These are phyloP conservation scores for Metroxylon sagu DNA, from an alignment of 176 grass and related monocot species.

Conservation along the genomic window DNA sequence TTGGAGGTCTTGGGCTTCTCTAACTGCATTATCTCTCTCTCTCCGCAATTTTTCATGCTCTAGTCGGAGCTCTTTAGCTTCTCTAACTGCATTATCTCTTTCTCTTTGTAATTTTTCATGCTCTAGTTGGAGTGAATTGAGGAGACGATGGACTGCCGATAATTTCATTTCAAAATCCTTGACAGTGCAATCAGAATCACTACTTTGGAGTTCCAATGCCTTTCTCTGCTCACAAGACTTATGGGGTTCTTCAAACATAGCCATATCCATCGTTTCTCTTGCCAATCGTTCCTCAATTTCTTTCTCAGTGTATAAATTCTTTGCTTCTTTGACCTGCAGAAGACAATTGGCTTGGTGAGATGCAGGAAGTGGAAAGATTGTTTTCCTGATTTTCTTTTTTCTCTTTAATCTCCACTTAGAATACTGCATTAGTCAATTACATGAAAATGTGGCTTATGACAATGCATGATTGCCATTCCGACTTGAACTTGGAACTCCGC, in stretches of 20 bases:
- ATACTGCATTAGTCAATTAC: too few species aligned
- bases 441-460: too few species aligned
- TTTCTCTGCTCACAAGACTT: conserved; percentile 23
- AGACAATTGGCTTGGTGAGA: not conserved
- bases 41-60: too few species aligned
- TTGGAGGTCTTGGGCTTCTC: too few species aligned
- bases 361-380: not conserved
- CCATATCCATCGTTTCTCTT: conserved; percentile 24
- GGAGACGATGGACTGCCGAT: not conserved
- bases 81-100: conserved; percentile 41
- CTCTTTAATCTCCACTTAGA: not conserved
- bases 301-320: conserved; percentile 35
- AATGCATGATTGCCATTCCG: too few species aligned
- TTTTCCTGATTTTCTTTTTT: not conserved
- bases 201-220: conserved; percentile 28
- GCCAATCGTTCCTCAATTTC: conserved; percentile 24
- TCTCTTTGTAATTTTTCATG: conserved; percentile 33
- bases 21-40: too few species aligned
- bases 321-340: conserved; percentile 31
- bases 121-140: conserved; percentile 20
- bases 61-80: too few species aligned
- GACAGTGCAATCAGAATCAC: conserved; percentile 30
- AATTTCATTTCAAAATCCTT: conserved; percentile 16
- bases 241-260: not conserved
- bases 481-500: too few species aligned